These are phyloP conservation scores for Ophiostoma triangulosporum DNA, from an alignment of 2,329 filamentous ascomycete genomes.

Conservation along the genomic window DNA sequence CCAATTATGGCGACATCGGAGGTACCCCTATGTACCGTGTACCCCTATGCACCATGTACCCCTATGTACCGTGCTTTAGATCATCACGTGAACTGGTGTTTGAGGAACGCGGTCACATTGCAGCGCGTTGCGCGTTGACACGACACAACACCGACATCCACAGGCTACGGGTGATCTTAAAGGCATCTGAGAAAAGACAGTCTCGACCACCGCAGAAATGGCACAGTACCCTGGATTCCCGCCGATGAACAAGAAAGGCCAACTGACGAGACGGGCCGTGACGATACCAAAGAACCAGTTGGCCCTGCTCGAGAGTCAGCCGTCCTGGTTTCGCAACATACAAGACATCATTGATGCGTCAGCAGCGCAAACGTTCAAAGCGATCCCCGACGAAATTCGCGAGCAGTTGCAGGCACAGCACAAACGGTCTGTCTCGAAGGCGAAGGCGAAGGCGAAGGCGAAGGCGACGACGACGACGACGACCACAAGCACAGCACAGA, in stretches of 20 bases:
- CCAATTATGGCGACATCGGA: not conserved
- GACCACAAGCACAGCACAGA: not conserved
- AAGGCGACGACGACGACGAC: not conserved
- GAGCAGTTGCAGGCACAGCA: too few species aligned
- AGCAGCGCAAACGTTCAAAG: not conserved
- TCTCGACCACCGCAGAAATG: not conserved
- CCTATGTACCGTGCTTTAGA: not conserved
- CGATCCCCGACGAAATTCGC: too few species aligned
- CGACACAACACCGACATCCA: not conserved
- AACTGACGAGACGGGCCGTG: conserved; percentile 17
- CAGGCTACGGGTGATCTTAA: too few species aligned
- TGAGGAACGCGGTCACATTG: not conserved
- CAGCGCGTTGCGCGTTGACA: not conserved
- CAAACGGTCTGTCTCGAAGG: too few species aligned
- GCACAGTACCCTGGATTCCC: not conserved
- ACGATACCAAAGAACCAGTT: conserved; percentile 27
- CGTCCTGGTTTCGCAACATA: conserved; percentile 4
- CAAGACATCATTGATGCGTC: too few species aligned
- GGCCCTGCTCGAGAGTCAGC: conserved; percentile 21
- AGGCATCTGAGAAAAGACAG: not conserved
- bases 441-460: not conserved
- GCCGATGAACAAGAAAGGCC: not conserved
- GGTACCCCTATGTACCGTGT: not conserved
- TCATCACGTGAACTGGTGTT: not conserved
- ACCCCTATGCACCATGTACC: not conserved